Evolutionary conservation across 495 filamentous ascomycete genomes (phyloP).

Genomic region (Neurospora sp.): DNA sequence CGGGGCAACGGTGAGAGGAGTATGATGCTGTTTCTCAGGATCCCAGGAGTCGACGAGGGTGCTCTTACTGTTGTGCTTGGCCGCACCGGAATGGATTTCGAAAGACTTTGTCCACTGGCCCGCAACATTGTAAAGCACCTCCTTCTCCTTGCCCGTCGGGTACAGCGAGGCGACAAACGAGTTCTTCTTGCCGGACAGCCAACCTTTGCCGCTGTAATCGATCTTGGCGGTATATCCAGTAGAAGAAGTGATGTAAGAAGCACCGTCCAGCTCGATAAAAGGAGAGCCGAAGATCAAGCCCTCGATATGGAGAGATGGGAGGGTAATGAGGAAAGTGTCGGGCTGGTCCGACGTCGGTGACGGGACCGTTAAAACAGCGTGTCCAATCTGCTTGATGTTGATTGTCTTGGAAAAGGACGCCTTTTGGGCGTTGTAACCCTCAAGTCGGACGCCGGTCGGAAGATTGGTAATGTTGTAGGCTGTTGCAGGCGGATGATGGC

Average conservation of each 20-base stretch:
- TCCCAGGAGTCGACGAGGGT: conserved; percentile 58
- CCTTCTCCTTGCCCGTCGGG: conserved; percentile 67
- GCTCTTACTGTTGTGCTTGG: conserved; percentile 44
- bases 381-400: conserved; percentile 91
- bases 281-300: conserved; percentile 84
- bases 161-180: conserved; percentile 69
- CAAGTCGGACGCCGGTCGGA: conserved; percentile 71
- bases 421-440: conserved; percentile 98
- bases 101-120: conserved; percentile 89
- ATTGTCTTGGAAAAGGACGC: conserved; percentile 88
- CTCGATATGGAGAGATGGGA: conserved; percentile 89
- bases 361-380: conserved; percentile 74
- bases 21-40: conserved; percentile 47
- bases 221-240: conserved; percentile 86
- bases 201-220: conserved; percentile 85
- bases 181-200: conserved; percentile 94
- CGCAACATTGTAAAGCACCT: conserved; percentile 72
- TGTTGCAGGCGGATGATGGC: conserved; percentile 95
- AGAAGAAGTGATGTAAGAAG: conserved; percentile 72
- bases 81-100: conserved; percentile 59
- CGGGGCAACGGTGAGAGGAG: conserved; percentile 60
- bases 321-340: conserved; percentile 81
- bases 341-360: conserved; percentile 35
- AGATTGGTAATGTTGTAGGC: conserved; percentile 86
- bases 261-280: conserved; percentile 79